Evolutionary conservation across 495 filamentous ascomycete genomes (phyloP), one percentile per base, ranked within the genome.

Genomic region (Xanthoparmelia taractica): DNA sequence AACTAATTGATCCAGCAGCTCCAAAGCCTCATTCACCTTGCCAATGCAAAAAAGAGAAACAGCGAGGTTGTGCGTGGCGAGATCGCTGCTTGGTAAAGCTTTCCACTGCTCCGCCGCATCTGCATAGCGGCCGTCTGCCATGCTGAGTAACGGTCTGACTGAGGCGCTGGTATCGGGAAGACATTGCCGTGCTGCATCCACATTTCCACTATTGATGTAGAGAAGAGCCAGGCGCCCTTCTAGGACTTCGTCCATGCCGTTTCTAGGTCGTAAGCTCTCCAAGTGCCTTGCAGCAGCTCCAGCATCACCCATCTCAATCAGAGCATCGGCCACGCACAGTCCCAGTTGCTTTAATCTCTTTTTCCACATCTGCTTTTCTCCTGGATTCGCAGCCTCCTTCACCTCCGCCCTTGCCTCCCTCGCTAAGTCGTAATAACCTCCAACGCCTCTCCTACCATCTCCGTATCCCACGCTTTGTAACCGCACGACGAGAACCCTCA

Each of bases 221-320:
- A 96, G 71, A 65, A 97, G 77, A 23, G 86, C 84, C 66, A 83
- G 72, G 59, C 80, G 75, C 34, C 73, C 61, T n/a, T 71, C 76
- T 11, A 73, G 65, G 58, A 71, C 75, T 43, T 65, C 61, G 27
- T 77, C 69, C 5, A 38, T 64, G 20, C 66, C 58, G 8, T 31
- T 47, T 37, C 36, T 65, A 73, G 68, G 73, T 38, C 70, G 71
- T 25, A 80, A 63, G 52, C 60, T 73, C 41, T 74, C 76, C 1
- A 98, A 75, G 67, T 91, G 87, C 54, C 85, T 73, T n/a, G 73
- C 81, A 3, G 92, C 94, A 11, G 85, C 87, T 58, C 84, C 83
- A 3, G 93, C 69, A 72, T 97, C 92, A 10, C 91, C 90, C 90
- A 96, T 96, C 75, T 97, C 92, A 6, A 96, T 80, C 59, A 97